phyloP scores from a whole-genome alignment of 2,329 filamentous ascomycete genomes.

The Pseudogymnoascus sp. region DNA sequence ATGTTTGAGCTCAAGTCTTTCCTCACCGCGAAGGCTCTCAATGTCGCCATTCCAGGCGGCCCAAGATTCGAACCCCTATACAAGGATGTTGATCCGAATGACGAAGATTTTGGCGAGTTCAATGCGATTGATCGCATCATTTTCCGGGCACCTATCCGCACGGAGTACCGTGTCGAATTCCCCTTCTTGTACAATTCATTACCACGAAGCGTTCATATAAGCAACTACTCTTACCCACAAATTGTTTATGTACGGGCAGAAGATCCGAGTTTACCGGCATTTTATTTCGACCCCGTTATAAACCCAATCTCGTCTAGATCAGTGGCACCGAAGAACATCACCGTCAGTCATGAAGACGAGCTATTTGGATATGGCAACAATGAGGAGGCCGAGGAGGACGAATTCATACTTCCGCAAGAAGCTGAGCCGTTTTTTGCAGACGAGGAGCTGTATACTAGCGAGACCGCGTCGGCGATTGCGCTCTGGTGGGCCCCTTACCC shows the following conservation, averaged over 20 bases:
- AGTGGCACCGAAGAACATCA: slow-evolving; percentile 90
- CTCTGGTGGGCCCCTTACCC: slow-evolving; percentile 98
- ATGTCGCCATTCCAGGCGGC: slow-evolving; percentile 94
- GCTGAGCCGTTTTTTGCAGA: slow-evolving; percentile 84
- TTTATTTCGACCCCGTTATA: slow-evolving; percentile 96
- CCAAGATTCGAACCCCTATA: slow-evolving; percentile 94
- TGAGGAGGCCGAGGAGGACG: slow-evolving; percentile 62
- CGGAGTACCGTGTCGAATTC: slow-evolving; percentile 90
- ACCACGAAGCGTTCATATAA: slow-evolving; percentile 83
- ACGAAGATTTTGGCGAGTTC: slow-evolving; percentile 98
- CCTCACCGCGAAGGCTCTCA: slow-evolving; percentile 90
- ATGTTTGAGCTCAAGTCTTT: slow-evolving; percentile 95
- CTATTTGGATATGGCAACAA: slow-evolving; percentile 77
- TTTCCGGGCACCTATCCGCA: slow-evolving; percentile 88
- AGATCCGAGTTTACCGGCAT: slow-evolving; percentile 82
- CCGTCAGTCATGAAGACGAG: slow-evolving; percentile 84
- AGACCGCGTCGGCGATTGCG: slow-evolving; percentile 84
- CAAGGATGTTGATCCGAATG: slow-evolving; percentile 97
- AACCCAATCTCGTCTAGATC: slow-evolving; percentile 95
- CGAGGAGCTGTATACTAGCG: slow-evolving; percentile 78
- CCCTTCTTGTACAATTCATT: slow-evolving; percentile 95
- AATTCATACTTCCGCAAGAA: slow-evolving; percentile 72
- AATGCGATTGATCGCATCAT: slow-evolving; percentile 99
- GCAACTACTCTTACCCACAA: slow-evolving; percentile 91
- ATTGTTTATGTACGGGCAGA: slow-evolving; percentile 84